Conservation (phyloP, 2,329 filamentous ascomycete genomes). For the Penicillium sp. region DNA sequence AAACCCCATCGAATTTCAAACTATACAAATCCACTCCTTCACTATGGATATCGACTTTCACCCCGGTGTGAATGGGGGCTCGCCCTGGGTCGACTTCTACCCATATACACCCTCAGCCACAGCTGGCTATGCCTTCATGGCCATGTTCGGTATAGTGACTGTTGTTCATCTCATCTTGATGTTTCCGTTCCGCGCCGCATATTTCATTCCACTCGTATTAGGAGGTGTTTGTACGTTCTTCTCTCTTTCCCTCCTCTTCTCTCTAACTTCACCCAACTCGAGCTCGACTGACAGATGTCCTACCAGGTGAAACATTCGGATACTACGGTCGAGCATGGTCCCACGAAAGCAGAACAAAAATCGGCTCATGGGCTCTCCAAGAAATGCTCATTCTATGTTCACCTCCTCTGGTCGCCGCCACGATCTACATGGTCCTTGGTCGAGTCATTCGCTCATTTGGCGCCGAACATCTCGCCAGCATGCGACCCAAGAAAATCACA, state of each 20-base stretch:
- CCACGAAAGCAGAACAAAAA: conserved; percentile 25
- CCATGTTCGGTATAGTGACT: conserved; percentile 33
- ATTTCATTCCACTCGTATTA: conserved; percentile 38
- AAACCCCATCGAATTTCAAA: background rate
- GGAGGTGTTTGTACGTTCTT: conserved; percentile 36
- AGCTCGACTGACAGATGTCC: background rate
- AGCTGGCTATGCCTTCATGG: conserved; percentile 39
- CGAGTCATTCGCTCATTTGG: conserved; percentile 38
- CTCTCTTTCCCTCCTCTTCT: too few species aligned
- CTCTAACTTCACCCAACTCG: too few species aligned
- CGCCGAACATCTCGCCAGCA: conserved; percentile 36
- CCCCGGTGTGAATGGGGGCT: conserved; percentile 29
- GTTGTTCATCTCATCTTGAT: conserved; percentile 31
- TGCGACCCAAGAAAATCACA: conserved; percentile 38
- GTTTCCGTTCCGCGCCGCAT: conserved; percentile 33
- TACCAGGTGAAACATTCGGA: conserved; percentile 35
- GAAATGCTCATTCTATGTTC: conserved; percentile 41
- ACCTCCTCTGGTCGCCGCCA: conserved; percentile 41
- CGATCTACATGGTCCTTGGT: conserved; percentile 41
- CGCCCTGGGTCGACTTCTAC: conserved; percentile 36
- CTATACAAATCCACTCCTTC: background rate
- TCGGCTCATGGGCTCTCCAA: conserved; percentile 36
- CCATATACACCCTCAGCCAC: conserved; percentile 34
- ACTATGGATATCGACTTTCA: conserved; percentile 35
- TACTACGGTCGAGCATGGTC: conserved; percentile 39